phyloP scores from a whole-genome alignment of 768 basidiomycete genomes.

The Naganishia antarctica region DNA sequence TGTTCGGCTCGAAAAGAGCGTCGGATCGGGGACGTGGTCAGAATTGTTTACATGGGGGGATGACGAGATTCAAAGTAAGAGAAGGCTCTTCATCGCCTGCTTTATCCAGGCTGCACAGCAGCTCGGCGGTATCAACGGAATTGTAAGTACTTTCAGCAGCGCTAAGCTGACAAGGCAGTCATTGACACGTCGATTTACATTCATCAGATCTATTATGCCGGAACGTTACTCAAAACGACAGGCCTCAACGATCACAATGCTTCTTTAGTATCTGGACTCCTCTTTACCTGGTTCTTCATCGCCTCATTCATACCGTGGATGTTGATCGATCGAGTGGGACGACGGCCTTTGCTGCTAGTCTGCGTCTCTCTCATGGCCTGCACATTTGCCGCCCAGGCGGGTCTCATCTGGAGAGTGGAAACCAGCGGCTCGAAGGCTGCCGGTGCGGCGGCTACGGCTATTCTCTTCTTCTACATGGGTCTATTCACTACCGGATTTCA shows the following conservation, averaged over 20 bases:
- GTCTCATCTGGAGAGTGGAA: slow-evolving; percentile 31
- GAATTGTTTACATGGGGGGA: slow-evolving; percentile 30
- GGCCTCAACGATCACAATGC: slow-evolving; percentile 31
- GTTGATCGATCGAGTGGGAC: slow-evolving; percentile 42
- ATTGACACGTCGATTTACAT: neutral
- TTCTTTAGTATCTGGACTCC: slow-evolving; percentile 36
- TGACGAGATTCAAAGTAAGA: slow-evolving; percentile 36
- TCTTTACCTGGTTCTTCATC: slow-evolving; percentile 47
- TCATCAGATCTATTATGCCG: slow-evolving; percentile 35
- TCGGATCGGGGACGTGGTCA: slow-evolving; percentile 35
- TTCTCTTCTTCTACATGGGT: slow-evolving; percentile 38
- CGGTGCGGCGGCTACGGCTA: slow-evolving; percentile 32
- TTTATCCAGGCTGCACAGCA: slow-evolving; percentile 41
- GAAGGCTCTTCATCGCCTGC: slow-evolving; percentile 38
- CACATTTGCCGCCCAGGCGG: slow-evolving; percentile 36
- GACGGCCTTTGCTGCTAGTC: slow-evolving; percentile 35
- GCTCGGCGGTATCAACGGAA: slow-evolving; percentile 39
- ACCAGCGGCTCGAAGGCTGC: slow-evolving; percentile 27
- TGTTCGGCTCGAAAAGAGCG: slow-evolving; percentile 29
- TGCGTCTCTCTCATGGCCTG: slow-evolving; percentile 38
- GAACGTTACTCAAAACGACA: slow-evolving; percentile 32
- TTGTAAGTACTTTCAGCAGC: slow-evolving; percentile 20
- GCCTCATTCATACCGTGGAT: slow-evolving; percentile 47
- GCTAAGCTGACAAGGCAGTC: neutral
- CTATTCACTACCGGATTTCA: slow-evolving; percentile 36